Base-by-base conservation (phyloP, 768 basidiomycete genomes). In the Dendrothele bispora region DNA sequence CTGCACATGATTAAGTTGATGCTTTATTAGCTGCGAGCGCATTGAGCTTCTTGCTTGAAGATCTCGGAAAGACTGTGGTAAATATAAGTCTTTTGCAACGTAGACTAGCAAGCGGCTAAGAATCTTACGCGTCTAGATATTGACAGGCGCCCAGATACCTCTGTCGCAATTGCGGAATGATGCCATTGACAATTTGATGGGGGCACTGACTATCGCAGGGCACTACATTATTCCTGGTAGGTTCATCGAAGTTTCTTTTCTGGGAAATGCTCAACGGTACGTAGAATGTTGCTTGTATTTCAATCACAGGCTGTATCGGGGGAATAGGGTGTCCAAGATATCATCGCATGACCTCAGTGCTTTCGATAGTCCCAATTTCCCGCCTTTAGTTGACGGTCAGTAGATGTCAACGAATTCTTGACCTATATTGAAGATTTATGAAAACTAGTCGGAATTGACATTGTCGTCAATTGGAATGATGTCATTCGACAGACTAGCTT, bases 111-210 rank as follows among this genome's bases (percentile, higher is more conserved):
- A 10, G 10, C 30, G n/a, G n/a, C 30, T 32, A n/a, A 32, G 30
- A 10, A n/a, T n/a, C n/a, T 34, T n/a, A 39, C 21, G n/a, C 29
- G 29, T 45, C 43, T 42, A 92, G 91, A 91, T 95, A 49, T 56
- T 95, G 25, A 95, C 91, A 1, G 95, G 94, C 11, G 92, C 94
- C 0, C 95, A 97, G 69, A 95, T 98, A 28, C 91, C 95, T 12
- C 71, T 94, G 27, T 92, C 89, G 2, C 88, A 93, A 60, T 71
- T 95, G 38, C 80, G 92, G n/a, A 97, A 95, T 56, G 94, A 98
- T 62, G 92, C 93, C 7, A 84, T 93, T 5, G 95, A 95, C 55
- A 98, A 97, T 62, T 70, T 97, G 8, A 82, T 97, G 62, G 93
- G 91, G 7, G 88, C 91, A 3, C 70, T 98, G 27, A 83, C 86